A percentile compares a stretch with the other conserved stretches of the same genome.
These are phyloP conservation scores for Sporisorium iseilematis-ciliati DNA, from an alignment of 1,284 basidiomycete genomes.

Conservation along the genomic window DNA sequence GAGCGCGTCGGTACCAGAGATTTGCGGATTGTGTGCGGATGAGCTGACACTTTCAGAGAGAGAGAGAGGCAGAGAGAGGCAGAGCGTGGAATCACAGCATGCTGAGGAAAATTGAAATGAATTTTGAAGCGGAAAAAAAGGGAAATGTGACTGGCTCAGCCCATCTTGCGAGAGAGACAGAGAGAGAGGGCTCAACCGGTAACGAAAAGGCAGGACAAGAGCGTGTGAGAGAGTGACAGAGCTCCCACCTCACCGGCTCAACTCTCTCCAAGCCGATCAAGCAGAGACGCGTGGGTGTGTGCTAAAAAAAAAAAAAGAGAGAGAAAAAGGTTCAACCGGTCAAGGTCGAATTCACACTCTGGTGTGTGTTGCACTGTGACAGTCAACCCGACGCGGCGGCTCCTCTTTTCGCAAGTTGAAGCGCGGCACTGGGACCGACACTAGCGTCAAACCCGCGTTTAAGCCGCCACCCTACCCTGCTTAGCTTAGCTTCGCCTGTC, in stretches of 20 bases:
- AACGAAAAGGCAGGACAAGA: neutral
- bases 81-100: neutral
- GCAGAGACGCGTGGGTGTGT: neutral
- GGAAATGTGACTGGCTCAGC: neutral
- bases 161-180: neutral
- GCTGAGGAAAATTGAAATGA: neutral
- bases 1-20: constrained; percentile 6
- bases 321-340: constrained; percentile 2
- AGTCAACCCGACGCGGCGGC: neutral
- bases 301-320: constrained; percentile 6
- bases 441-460: neutral
- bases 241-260: constrained; percentile 18
- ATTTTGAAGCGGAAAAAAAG: constrained; percentile 5
- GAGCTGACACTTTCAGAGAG: neutral
- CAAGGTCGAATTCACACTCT: too few species aligned
- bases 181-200: constrained; percentile 2
- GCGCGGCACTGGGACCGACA: constrained; percentile 10
- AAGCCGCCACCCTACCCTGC: neutral
- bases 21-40: neutral
- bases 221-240: constrained; percentile 1
- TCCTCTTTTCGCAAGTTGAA: neutral
- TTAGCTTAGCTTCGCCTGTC: neutral
- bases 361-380: neutral
- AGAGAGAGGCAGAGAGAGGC: neutral
- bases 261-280: constrained; percentile 6